Base-by-base conservation (phyloP, 345 rosid species). In the Litchi chinensis region DNA sequence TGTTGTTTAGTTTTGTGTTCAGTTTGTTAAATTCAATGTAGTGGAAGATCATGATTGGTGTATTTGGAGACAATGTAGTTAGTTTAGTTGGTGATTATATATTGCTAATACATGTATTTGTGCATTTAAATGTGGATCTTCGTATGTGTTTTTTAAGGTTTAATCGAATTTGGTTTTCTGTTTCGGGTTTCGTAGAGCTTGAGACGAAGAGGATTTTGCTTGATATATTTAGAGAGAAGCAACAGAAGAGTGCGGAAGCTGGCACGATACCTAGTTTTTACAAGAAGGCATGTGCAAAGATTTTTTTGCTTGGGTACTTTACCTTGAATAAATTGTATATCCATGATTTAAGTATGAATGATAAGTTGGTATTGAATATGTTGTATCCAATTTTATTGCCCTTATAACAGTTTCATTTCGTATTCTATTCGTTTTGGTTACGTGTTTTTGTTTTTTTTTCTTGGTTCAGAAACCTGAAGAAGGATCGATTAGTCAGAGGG, bases 161-260 rank as follows among this genome's bases (percentile, higher is more conserved):
- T n/a, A 63, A 68, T 74, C 46, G 71, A 41, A 79, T 39, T 37
- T 74, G n/a, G 6, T 65, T 62, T 32, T 65, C 64, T 79, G 39
- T 60, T 57, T 74, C 64, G 21, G 73, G 43, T 40, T 40, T 44
- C 85, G 79, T 71, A 96, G 99, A 96, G 92, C 97, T 96, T 26
- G 98, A 96, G 85, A 96, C 98, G 9, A 96, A 96, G 92, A 91
- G 95, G 81, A 94, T 96, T 67, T 88, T 94, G 91, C 98, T 96
- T n/a, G 99, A 94, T 74, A 94, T 96, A 76, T 96, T 96, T 73
- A 96, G 95, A 83, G 99, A 93, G 46, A 96, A 94, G 90, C 98
- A 96, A 68, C 98, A 91, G 80, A 94, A 91, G 79, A 92, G 93
- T 75, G 93, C 92, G 69, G 98, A 93, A 84, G 94, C 93, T 21